Evolutionary conservation across 768 basidiomycete genomes (phyloP), one percentile per base, ranked within the genome.

Genomic region (Saitozyma podzolica): DNA sequence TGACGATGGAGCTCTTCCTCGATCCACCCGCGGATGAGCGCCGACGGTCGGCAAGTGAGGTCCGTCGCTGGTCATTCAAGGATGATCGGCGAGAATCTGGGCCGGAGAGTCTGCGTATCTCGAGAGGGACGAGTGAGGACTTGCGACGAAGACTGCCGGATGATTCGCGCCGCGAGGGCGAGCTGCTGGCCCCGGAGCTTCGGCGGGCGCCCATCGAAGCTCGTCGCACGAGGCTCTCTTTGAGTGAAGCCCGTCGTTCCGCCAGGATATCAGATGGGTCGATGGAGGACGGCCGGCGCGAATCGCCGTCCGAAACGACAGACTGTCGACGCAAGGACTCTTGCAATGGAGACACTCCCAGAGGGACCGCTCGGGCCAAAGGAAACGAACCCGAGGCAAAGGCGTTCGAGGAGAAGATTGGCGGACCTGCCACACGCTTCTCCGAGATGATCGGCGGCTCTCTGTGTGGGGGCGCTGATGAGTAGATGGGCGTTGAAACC

Each of bases 1-100:
- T 72, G 62, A 70, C 68, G n/a, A 68, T 57, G 7, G 68, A 70
- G 29, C 68, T 71, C 49, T 71, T 69, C 6, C 67, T 62, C n/a
- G 68, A 69, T 5, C 29, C 29, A 0, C 29, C 53, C 9, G 49
- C 54, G 10, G 56, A 67, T 16, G 54, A 41, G 47, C 51, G 58
- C 10, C 50, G 54, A n/a, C 42, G 61, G 17, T 54, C 58, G 6
- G 51, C 57, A 58, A 52, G 45, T 29, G 29, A 29, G 29, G 29
- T 29, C 29, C 29, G 29, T 29, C 29, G 29, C 29, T 29, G 29
- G 29, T 29, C 29, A 29, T 29, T 29, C 29, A 29, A 29, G 29
- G 29, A 29, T 29, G 29, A 29, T 29, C 29, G 29, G 2, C 29
- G 29, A 29, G 29, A 29, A 2, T 29, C 29, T 2, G 29, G 29